phyloP scores from a whole-genome alignment of 1,139 yeast genomes.

The Nakaseomyces delphensis region DNA sequence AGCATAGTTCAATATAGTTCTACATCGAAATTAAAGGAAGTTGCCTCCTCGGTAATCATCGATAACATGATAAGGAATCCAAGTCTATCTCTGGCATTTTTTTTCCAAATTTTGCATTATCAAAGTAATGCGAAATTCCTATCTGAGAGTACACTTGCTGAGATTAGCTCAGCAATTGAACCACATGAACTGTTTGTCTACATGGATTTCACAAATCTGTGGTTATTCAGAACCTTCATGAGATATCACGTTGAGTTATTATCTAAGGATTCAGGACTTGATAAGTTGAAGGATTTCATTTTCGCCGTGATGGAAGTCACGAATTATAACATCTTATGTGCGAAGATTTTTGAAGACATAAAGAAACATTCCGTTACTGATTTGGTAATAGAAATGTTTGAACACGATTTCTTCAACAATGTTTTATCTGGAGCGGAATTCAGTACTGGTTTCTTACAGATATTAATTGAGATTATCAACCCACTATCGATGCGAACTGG shows the following conservation, averaged over 20 bases:
- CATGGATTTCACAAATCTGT: conserved; percentile 28
- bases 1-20: conserved; percentile 21
- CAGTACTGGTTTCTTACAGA: conserved; percentile 13
- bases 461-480: conserved; percentile 22
- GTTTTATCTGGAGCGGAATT: conserved; percentile 12
- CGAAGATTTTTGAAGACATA: conserved; percentile 25
- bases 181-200: conserved; percentile 12
- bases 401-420: conserved; percentile 22
- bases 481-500: conserved; percentile 20
- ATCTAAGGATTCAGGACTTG: conserved; percentile 1
- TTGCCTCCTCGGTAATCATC: conserved; percentile 14
- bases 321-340: conserved; percentile 20
- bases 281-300: conserved; percentile 14
- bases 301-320: conserved; percentile 20
- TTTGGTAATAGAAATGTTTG: conserved; percentile 19
- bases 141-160: not conserved
- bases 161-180: not conserved
- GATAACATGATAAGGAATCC: conserved; percentile 12
- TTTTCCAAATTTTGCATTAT: conserved; percentile 17
- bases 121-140: not conserved
- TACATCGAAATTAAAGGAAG: conserved; percentile 12
- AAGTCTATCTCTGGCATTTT: conserved; percentile 9
- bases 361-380: conserved; percentile 13
- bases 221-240: conserved; percentile 28
- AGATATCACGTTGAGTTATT: conserved; percentile 16